Evolutionary conservation across 2,329 filamentous ascomycete genomes (phyloP), one percentile per base, ranked within the genome.

Genomic region (Penicillium griseofulvum): DNA sequence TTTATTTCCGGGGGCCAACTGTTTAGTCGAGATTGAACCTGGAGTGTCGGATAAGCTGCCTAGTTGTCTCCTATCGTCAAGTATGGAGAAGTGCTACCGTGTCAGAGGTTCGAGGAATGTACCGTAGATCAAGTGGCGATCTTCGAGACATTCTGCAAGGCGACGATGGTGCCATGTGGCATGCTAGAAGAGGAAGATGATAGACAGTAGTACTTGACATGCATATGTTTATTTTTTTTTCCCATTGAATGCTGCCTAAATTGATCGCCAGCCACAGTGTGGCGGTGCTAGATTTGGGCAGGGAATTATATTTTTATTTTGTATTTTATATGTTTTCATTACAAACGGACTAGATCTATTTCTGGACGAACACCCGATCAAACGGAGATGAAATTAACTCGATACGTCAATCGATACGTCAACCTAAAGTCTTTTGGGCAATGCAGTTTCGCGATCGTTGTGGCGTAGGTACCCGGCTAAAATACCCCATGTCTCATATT

Each of bases 1-100:
- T 31, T 31, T 29, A 31, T 29, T 1, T 1, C 36, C 9, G 14
- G 14, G n/a, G 0, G 8, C 26, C 24, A 33, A 8, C 29, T 19
- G 3, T 44, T 19, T 33, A 17, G 43, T 9, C 22, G 8, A 24
- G 28, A 45, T 24, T 19, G 14, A n/a, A n/a, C n/a, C n/a, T n/a
- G n/a, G n/a, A 12, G 29, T 12, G 17, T 34, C 2, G 10, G 43
- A 24, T 45, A 45, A 45, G 14, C 14, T 33, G 29, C 11, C 28
- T 5, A 31, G 29, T 1, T 34, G 17, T 44, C n/a, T 45, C 17
- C 28, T 16, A n/a, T 43, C 19, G 39, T 49, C 55, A 51, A 57
- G 60, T 61, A 65, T 65, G 63, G 52, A 63, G 58, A 53, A 63
- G 50, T 65, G 60, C 63, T 63, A 65, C 63, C 43, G 61, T 65